phyloP scores from a whole-genome alignment of 2,329 filamentous ascomycete species.

The Tympanopsis confertula region DNA sequence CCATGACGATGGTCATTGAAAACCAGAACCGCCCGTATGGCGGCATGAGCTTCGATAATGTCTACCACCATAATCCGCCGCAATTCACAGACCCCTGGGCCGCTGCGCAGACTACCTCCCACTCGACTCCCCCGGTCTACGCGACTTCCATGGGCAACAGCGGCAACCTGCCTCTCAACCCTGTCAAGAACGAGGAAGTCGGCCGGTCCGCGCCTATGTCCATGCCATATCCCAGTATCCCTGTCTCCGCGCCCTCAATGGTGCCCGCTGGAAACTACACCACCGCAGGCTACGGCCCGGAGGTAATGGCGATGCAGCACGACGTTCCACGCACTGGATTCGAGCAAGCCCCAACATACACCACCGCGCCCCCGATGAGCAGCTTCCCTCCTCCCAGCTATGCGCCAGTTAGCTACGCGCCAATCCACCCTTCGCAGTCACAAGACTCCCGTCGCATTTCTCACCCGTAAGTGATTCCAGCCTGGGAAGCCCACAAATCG shows the following conservation, averaged over 20 bases:
- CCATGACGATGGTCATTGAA: constrained; percentile 1
- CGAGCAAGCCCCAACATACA: not conserved
- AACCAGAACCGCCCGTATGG: constrained; percentile 1
- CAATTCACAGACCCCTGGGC: constrained; percentile 1
- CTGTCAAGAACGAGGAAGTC: not conserved
- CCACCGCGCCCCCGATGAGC: not conserved
- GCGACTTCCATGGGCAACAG: not conserved
- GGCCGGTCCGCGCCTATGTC: not conserved
- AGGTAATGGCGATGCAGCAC: not conserved
- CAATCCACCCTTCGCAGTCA: not conserved
- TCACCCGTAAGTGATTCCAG: not conserved
- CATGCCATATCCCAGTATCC: not conserved
- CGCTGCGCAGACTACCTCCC: not conserved
- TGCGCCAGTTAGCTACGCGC: not conserved
- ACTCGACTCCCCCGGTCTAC: not conserved
- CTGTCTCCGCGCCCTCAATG: not conserved
- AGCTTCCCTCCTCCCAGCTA: not conserved
- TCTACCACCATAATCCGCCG: not conserved
- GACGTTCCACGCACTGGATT: not conserved
- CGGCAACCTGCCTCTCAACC: no score
- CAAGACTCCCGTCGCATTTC: not conserved
- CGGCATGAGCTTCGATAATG: not conserved
- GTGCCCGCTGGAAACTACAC: not conserved
- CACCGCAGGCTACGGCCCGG: not conserved
- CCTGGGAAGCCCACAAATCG: no score